Evolutionary conservation across 2,329 filamentous ascomycete genomes (phyloP), one percentile per base, ranked within the genome.

Genomic region (Graphiopsis chlorocephala): DNA sequence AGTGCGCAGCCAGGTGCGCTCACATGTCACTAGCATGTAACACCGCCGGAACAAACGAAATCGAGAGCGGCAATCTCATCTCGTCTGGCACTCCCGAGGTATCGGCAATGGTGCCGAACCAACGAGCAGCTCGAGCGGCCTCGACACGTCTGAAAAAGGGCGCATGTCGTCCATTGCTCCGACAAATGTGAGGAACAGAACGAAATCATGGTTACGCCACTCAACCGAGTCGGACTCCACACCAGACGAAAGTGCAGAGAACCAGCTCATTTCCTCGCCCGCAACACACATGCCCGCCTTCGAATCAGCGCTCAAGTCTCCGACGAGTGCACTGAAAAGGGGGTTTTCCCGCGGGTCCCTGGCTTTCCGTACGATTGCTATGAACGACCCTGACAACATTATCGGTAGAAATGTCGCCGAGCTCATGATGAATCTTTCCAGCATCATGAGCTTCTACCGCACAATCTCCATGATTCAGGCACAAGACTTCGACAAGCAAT

Each of bases 391-490:
- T 7, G 15, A 38, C 20, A 53, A 62, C 60, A 29, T 52, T 15
- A 20, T 56, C 28, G 60, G 33, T 4, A n/a, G 17, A 8, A 48
- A 25, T 38, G 35, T 63, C 4, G 31, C 35, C 15, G 33, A 42
- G 8, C 35, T 62, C 47, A 25, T 14, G 14, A 20, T 62, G n/a
- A 20, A 52, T 7, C 20, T 63, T 5, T 63, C 60, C 31, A 55
- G 48, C n/a, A 50, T 63, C 31, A 63, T 63, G 60, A 26, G 31
- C 17, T 38, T 45, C 20, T 63, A 63, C 52, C 17, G 23, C 14
- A 55, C 23, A 28, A 47, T 63, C 23, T 45, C 25, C 25, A 17
- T 28, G 20, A 26, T 28, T 7, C 60, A 56, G 29, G 20, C 60
- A 20, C 35, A 45, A 23, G 60, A 63, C 20, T 45, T 63, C 17